Evolutionary conservation across 768 basidiomycete species (phyloP), one percentile per base, ranked within the genome.

Genomic region (Rhodotorula diobovata): DNA sequence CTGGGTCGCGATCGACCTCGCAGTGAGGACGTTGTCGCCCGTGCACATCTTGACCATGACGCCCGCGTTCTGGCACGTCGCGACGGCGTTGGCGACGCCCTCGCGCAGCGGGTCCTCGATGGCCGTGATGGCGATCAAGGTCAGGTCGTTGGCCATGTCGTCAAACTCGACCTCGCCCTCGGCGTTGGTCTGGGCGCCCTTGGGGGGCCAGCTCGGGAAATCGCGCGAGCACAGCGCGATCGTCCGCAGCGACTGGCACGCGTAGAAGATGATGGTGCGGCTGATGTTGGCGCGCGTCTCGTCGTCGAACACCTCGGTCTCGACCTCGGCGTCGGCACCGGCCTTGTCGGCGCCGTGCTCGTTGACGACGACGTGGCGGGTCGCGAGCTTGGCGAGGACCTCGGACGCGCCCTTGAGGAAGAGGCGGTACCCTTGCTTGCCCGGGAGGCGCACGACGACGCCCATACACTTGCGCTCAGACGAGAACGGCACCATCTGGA

Each of bases 11-110:
- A 99, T 99, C 14, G 94, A 96, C n/a, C 93, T 87, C 61, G 91
- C 91, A 1, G 91, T 94, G 30, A 76, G 61, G 39, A 76, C 71
- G 63, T 75, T 75, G 74, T 76, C 71, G 64, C 79, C 96, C 0
- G 96, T 98, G 80, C 92, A 95, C 94, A 97, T 99, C 83, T 96
- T 97, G 82, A 98, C 88, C 34, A 85, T 84, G 23, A 99, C 93
- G 71, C 95, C 94, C 53, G 96, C 95, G 63, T 84, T 85, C 77
- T 87, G 87, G 78, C 94, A 97, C 77, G 90, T 88, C 55, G 85
- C 84, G 55, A 99, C 95, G 28, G 95, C 93, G 20, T 93, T 86
- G 25, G 86, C 86, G 37, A 98, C 96, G 79, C 94, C 93, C 1
- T 86, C 85, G 45, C 95, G 90, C 9, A 99, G 85, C 55, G 94